phyloP scores from a whole-genome alignment of 164 flowering plant genomes.

The Akebia trifoliata region DNA sequence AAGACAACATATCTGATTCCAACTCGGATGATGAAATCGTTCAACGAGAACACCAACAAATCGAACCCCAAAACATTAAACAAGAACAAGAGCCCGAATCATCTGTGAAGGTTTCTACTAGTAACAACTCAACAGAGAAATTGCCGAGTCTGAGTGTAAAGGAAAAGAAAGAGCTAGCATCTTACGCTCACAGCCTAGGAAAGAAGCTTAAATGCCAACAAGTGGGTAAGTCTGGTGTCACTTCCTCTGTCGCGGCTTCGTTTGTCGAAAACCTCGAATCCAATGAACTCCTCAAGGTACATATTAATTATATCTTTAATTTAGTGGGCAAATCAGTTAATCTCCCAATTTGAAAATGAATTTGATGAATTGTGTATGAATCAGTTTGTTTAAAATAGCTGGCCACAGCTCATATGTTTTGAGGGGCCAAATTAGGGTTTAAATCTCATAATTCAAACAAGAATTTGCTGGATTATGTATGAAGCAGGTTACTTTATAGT shows the following conservation, averaged over 20 bases:
- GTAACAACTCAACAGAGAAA: slow-evolving; percentile 12
- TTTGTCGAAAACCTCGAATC: slow-evolving; percentile 74
- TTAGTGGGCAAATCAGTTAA: background rate
- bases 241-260: slow-evolving; percentile 54
- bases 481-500: background rate
- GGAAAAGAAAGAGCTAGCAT: slow-evolving; percentile 84
- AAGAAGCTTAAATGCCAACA: slow-evolving; percentile 78
- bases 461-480: background rate
- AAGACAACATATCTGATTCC: background rate
- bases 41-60: background rate
- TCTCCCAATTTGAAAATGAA: too few species aligned
- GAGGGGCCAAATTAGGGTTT: too few species aligned
- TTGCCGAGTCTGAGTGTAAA: slow-evolving; percentile 33
- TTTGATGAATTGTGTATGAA: too few species aligned
- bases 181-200: slow-evolving; percentile 80
- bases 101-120: slow-evolving; percentile 1
- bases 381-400: too few species aligned
- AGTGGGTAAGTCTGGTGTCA: slow-evolving; percentile 90
- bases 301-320: background rate
- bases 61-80: slow-evolving; percentile 1
- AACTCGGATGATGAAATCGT: slow-evolving; percentile 1
- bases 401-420: too few species aligned
- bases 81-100: background rate
- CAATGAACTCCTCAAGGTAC: slow-evolving; percentile 91
- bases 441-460: too few species aligned